These are phyloP conservation scores for Tubosaeta sp. DNA, from an alignment of 768 basidiomycete species.

Conservation along the genomic window DNA sequence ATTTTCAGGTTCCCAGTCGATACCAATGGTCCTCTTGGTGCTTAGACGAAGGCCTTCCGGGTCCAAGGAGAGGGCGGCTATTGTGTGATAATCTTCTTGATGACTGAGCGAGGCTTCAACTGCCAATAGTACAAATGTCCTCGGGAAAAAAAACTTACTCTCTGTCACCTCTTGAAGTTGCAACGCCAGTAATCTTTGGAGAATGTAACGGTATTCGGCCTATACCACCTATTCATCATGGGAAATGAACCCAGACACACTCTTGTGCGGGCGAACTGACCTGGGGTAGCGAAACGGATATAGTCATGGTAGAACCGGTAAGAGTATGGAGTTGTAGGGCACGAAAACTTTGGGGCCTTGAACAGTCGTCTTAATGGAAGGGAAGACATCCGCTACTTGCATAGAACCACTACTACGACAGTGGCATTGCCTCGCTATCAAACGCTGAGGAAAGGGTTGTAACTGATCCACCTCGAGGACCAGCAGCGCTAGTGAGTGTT, in stretches of 20 bases:
- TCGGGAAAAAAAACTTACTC: slow-evolving; percentile 38
- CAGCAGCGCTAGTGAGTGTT: slow-evolving; percentile 2
- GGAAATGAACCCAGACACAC: slow-evolving; percentile 3
- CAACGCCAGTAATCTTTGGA: slow-evolving; percentile 73
- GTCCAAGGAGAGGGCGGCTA: slow-evolving; percentile 69
- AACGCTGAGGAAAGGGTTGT: slow-evolving; percentile 4
- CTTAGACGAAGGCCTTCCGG: slow-evolving; percentile 67
- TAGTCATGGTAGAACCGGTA: slow-evolving; percentile 61
- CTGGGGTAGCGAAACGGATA: slow-evolving; percentile 49
- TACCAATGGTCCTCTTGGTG: slow-evolving; percentile 54
- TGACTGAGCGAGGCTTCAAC: slow-evolving; percentile 46
- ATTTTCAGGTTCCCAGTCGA: slow-evolving; percentile 68
- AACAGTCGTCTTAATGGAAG: slow-evolving; percentile 18
- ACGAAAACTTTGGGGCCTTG: slow-evolving; percentile 14
- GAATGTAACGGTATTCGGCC: slow-evolving; percentile 69
- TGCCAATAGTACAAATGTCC: not conserved
- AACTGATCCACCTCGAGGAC: slow-evolving; percentile 12
- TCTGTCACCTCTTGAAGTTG: slow-evolving; percentile 72
- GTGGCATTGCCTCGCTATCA: slow-evolving; percentile 29
- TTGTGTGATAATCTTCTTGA: slow-evolving; percentile 85
- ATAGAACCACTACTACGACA: slow-evolving; percentile 17
- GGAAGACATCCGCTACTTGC: slow-evolving; percentile 28
- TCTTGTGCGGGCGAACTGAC: slow-evolving; percentile 29
- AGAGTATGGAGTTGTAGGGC: slow-evolving; percentile 13
- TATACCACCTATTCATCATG: slow-evolving; percentile 44